Conservation (phyloP, 768 basidiomycete species). For the Suillus ampliporus region DNA sequence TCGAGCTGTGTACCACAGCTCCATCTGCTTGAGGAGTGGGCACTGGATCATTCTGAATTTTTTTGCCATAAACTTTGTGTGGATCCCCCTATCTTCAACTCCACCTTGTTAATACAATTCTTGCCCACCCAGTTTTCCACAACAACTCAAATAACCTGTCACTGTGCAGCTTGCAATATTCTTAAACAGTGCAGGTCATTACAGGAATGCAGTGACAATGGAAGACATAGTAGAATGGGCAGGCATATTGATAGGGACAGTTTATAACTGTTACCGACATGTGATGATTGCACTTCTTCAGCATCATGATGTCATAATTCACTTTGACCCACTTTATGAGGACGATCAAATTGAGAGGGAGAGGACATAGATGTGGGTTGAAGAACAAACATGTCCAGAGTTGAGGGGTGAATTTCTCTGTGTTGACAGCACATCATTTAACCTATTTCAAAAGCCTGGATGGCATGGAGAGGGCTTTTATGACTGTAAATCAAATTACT, state of each 20-base stretch:
- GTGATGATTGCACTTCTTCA: conserved; percentile 21
- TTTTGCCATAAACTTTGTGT: conserved; percentile 36
- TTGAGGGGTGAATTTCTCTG: conserved; percentile 17
- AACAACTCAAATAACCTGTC: conserved; percentile 30
- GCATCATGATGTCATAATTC: conserved; percentile 17
- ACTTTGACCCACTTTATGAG: conserved; percentile 9
- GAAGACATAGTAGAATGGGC: conserved; percentile 29
- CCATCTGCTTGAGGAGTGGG: conserved; percentile 19
- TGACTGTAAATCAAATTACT: conserved; percentile 21
- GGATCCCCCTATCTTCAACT: conserved; percentile 31
- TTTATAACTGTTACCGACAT: conserved; percentile 22
- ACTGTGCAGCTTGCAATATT: conserved; percentile 37
- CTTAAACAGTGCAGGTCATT: conserved; percentile 30
- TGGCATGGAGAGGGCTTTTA: conserved; percentile 23
- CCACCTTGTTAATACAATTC: conserved; percentile 21
- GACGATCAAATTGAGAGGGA: conserved; percentile 6
- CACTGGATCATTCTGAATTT: conserved; percentile 17
- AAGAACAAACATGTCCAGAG: neutral
- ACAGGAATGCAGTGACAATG: conserved; percentile 16
- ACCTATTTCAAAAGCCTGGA: conserved; percentile 27
- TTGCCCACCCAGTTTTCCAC: conserved; percentile 33
- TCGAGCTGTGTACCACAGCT: conserved; percentile 11
- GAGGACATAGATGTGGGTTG: conserved; percentile 2
- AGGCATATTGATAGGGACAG: conserved; percentile 23
- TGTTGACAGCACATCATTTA: conserved; percentile 20